phyloP scores from a whole-genome alignment of 345 rosid species.

The Eutrema japonicum region DNA sequence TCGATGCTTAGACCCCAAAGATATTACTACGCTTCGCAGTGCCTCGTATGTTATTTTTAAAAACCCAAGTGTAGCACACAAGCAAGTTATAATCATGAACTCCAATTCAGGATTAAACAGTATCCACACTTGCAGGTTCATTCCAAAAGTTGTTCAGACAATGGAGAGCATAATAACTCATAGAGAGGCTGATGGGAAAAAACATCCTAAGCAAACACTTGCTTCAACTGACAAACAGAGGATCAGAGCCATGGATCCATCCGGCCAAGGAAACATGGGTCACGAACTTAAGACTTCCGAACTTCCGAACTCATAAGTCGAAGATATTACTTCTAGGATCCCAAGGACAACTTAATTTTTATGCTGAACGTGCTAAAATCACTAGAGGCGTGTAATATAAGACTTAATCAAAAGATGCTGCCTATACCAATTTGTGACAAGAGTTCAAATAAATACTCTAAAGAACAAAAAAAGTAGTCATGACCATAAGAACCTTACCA shows the following conservation, averaged over 20 bases:
- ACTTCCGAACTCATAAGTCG: conserved; percentile 5
- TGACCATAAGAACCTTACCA: conserved; percentile 53
- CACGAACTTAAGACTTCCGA: background rate
- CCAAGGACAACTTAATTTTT: background rate
- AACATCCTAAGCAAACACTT: background rate
- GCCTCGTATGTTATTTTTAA: background rate
- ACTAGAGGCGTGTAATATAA: conserved; percentile 3
- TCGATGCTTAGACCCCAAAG: background rate
- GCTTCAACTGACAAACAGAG: background rate
- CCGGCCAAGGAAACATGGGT: background rate
- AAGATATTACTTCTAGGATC: background rate
- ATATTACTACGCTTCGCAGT: background rate
- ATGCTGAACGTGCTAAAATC: conserved; percentile 1
- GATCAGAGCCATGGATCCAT: background rate
- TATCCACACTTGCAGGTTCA: conserved; percentile 1
- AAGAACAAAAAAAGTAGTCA: conserved; percentile 23
- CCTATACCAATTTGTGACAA: conserved; percentile 6
- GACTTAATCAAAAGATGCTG: conserved; percentile 6
- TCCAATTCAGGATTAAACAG: background rate
- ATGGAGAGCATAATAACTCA: background rate
- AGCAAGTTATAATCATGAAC: conserved; percentile 8
- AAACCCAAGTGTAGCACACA: background rate
- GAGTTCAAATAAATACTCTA: conserved; percentile 3
- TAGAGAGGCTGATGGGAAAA: background rate
- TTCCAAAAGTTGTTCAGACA: conserved; percentile 8